These are phyloP conservation scores for Cyclotella kingstonii DNA, from an alignment of 108 stramenopile genomes.

Conservation along the genomic window DNA sequence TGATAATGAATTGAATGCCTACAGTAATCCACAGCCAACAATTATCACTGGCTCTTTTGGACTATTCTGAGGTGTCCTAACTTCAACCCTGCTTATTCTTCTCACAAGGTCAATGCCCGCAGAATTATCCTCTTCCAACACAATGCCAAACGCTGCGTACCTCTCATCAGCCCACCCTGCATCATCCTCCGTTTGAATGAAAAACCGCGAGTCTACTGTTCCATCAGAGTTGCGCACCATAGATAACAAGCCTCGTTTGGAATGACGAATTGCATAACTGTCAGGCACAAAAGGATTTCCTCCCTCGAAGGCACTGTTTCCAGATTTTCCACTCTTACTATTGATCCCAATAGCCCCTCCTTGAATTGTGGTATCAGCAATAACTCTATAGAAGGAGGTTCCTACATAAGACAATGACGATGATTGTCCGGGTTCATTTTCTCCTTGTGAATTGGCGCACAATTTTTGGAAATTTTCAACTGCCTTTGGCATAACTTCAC, in stretches of 20 bases:
- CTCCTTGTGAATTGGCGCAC: constrained; percentile 33
- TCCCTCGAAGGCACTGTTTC: constrained; percentile 32
- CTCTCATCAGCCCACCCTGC: constrained; percentile 78
- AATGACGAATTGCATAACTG: constrained; percentile 61
- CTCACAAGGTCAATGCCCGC: constrained; percentile 50
- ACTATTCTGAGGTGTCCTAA: constrained; percentile 59
- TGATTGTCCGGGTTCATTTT: too few relatives aligned
- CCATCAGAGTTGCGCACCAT: constrained; percentile 47
- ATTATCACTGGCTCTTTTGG: constrained; percentile 54
- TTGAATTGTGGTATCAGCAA: constrained; percentile 63
- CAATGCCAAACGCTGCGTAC: constrained; percentile 74
- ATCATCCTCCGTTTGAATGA: constrained; percentile 57
- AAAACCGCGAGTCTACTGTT: constrained; percentile 66
- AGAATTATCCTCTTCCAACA: constrained; percentile 39
- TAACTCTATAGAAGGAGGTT: constrained; percentile 54
- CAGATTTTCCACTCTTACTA: constrained; percentile 43
- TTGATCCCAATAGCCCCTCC: constrained; percentile 63
- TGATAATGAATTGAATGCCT: constrained; percentile 62
- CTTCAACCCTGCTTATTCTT: constrained; percentile 57
- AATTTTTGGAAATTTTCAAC: constrained; percentile 56
- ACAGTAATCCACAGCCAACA: constrained; percentile 44
- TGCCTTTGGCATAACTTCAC: constrained; percentile 60
- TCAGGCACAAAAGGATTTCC: constrained; percentile 61
- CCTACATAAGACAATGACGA: constrained; percentile 53
- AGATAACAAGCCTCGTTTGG: constrained; percentile 54